Conservation (phyloP, 176 grass and related monocot species). For the Avena eriantha region DNA sequence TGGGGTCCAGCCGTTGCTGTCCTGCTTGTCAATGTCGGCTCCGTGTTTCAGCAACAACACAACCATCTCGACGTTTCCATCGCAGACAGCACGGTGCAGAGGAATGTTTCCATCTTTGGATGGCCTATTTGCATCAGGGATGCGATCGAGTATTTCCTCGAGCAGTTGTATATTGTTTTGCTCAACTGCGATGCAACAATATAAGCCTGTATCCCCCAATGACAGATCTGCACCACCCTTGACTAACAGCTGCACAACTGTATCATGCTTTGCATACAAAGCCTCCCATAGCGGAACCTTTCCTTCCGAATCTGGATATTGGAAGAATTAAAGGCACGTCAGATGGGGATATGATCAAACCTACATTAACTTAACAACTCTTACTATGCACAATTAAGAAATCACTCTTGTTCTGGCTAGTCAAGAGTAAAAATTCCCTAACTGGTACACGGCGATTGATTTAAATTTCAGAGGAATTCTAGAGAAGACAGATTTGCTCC, state of each 20-base stretch:
- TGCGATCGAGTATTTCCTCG: slow-evolving; percentile 59
- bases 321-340: slow-evolving; percentile 24
- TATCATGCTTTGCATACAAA: slow-evolving; percentile 62
- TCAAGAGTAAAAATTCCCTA: neutral
- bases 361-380: slow-evolving; percentile 31
- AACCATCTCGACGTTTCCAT: slow-evolving; percentile 65
- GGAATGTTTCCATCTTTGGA: slow-evolving; percentile 66
- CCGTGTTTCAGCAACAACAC: slow-evolving; percentile 67
- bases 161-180: slow-evolving; percentile 65
- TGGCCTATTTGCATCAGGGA: slow-evolving; percentile 51
- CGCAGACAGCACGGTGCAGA: slow-evolving; percentile 79
- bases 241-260: slow-evolving; percentile 58
- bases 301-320: slow-evolving; percentile 71
- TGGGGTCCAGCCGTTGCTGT: slow-evolving; percentile 67
- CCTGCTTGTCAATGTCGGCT: slow-evolving; percentile 59
- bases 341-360: slow-evolving; percentile 11
- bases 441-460: neutral
- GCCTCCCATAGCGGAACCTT: slow-evolving; percentile 92
- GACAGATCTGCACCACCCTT: slow-evolving; percentile 69
- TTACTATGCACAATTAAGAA: neutral
- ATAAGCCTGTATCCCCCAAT: slow-evolving; percentile 59
- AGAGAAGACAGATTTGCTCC: neutral
- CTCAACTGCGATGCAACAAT: slow-evolving; percentile 65
- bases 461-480: slow-evolving; percentile 14
- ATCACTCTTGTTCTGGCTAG: neutral